A percentile compares a stretch with the other conserved stretches of the same genome.
Conservation (phyloP, 2,329 filamentous ascomycete genomes). For the Orbilia oligospora region DNA sequence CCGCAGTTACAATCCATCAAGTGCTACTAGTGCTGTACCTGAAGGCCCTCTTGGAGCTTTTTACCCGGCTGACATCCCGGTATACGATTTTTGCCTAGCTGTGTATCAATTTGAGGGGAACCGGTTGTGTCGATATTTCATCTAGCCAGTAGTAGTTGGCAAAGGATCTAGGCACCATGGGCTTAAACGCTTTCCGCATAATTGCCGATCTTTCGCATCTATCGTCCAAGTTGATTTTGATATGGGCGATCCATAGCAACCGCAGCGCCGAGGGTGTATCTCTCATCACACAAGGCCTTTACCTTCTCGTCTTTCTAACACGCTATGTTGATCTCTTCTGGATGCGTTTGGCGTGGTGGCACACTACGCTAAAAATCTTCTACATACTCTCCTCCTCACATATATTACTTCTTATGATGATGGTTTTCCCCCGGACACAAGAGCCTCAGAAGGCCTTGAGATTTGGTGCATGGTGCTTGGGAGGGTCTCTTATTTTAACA, state of each 20-base stretch:
- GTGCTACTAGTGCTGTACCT: too few relatives aligned
- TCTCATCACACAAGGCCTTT: constrained; percentile 89
- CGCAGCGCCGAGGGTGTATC: constrained; percentile 90
- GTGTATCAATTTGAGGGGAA: background rate
- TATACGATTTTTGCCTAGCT: too few relatives aligned
- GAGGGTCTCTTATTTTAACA: constrained; percentile 77
- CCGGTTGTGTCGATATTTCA: background rate
- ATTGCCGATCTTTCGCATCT: constrained; percentile 87
- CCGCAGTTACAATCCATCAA: background rate
- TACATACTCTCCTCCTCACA: constrained; percentile 89
- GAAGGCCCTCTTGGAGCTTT: too few relatives aligned
- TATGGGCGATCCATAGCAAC: constrained; percentile 90
- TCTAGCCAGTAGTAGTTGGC: too few relatives aligned
- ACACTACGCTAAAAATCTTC: constrained; percentile 87
- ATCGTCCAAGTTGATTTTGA: constrained; percentile 88
- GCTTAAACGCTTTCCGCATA: constrained; percentile 75
- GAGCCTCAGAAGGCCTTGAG: constrained; percentile 96
- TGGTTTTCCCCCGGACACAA: constrained; percentile 85
- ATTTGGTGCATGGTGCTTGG: constrained; percentile 79
- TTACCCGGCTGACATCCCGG: background rate
- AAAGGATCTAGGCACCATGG: background rate
- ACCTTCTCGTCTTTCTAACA: constrained; percentile 85
- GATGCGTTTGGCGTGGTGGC: constrained; percentile 72
- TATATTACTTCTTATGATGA: constrained; percentile 89
- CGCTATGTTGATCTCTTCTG: constrained; percentile 87